phyloP scores from a whole-genome alignment of 345 rosid genomes.

The Syzygium aqueum region DNA sequence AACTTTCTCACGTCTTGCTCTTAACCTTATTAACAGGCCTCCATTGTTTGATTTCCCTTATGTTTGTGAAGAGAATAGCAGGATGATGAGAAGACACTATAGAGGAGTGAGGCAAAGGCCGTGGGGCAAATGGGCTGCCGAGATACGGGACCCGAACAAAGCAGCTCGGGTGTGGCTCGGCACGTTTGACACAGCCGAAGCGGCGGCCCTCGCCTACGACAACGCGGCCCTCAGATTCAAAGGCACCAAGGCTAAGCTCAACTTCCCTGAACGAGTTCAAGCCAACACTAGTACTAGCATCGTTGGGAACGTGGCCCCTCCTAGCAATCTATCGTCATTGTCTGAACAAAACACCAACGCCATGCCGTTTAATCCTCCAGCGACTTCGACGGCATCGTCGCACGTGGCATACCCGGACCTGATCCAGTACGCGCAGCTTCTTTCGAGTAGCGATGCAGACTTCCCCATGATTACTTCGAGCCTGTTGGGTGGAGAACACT shows the following conservation, averaged over 20 bases:
- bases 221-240: slow-evolving; percentile 80
- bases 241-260: slow-evolving; percentile 85
- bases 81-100: slow-evolving; percentile 49
- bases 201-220: slow-evolving; percentile 86
- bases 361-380: slow-evolving; percentile 2
- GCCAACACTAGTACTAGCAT: slow-evolving; percentile 7
- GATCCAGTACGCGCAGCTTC: slow-evolving; percentile 60
- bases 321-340: neutral
- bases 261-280: slow-evolving; percentile 78
- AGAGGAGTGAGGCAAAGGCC: slow-evolving; percentile 95
- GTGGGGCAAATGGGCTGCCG: slow-evolving; percentile 99
- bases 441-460: slow-evolving; percentile 49
- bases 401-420: slow-evolving; percentile 48
- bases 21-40: neutral
- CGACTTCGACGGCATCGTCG: slow-evolving; percentile 7
- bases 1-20: neutral
- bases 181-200: slow-evolving; percentile 81
- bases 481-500: slow-evolving; percentile 26
- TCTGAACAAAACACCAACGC: neutral
- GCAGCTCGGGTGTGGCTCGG: slow-evolving; percentile 89
- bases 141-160: slow-evolving; percentile 77
- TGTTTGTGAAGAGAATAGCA: slow-evolving; percentile 27
- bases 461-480: slow-evolving; percentile 43
- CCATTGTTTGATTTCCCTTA: neutral
- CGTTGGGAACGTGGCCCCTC: neutral